Conservation (phyloP, 1,139 yeast species). For the Diutina ranongensis region DNA sequence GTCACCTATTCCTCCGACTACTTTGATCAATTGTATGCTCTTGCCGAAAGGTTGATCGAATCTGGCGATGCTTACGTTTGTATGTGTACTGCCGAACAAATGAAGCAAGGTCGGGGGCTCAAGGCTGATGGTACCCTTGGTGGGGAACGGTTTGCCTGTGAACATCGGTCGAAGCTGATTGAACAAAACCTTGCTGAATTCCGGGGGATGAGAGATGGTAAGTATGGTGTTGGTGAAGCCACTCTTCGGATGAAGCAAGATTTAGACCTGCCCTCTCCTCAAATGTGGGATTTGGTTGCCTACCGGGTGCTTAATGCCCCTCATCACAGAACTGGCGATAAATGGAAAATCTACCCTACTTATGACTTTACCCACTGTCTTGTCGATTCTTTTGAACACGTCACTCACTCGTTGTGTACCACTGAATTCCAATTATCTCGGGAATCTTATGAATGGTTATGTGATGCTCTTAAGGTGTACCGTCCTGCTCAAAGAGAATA, state of each 20-base stretch:
- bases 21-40: conserved; percentile 11
- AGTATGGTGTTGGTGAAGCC: conserved; percentile 82
- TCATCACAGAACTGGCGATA: conserved; percentile 87
- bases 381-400: conserved; percentile 94
- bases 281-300: conserved; percentile 99
- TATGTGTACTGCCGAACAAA: conserved; percentile 87
- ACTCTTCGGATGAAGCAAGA: conserved; percentile 97
- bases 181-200: conserved; percentile 74
- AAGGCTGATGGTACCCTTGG: conserved; percentile 88
- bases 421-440: conserved; percentile 87
- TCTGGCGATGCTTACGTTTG: conserved; percentile 79
- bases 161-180: conserved; percentile 55
- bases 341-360: conserved; percentile 95
- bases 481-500: conserved; percentile 98
- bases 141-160: conserved; percentile 78
- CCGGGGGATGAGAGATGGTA: conserved; percentile 85
- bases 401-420: conserved; percentile 90
- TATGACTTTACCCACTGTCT: conserved; percentile 98
- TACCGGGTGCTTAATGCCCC: conserved; percentile 87
- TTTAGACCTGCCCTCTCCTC: conserved; percentile 84
- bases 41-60: conserved; percentile 38
- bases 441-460: conserved; percentile 96
- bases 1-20: conserved; percentile 53
- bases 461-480: conserved; percentile 89
- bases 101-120: conserved; percentile 81